A percentile compares a stretch with the other conserved stretches of the same genome.
These are phyloP conservation scores for Boeremia exigua DNA, from an alignment of 2,329 filamentous ascomycete genomes.

Conservation along the genomic window DNA sequence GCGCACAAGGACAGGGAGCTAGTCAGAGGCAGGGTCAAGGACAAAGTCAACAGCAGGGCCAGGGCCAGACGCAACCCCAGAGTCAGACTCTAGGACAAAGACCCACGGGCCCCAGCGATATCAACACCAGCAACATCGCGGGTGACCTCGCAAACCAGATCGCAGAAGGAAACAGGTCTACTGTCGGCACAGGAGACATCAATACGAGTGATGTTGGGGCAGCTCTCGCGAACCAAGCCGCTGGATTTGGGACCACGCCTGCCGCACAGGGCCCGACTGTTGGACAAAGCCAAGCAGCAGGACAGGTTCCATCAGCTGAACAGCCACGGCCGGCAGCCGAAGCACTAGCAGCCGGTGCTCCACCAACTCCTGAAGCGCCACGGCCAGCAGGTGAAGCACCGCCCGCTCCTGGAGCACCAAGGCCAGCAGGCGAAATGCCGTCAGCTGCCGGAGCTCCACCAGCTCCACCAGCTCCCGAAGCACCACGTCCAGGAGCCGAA, in stretches of 20 bases:
- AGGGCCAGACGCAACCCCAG: slow-evolving; percentile 11
- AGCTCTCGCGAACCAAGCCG: slow-evolving; percentile 27
- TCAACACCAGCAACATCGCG: slow-evolving; percentile 18
- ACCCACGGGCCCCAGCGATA: slow-evolving; percentile 14
- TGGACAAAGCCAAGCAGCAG: slow-evolving; percentile 4
- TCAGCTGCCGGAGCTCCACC: too few species aligned
- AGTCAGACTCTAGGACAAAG: slow-evolving; percentile 5
- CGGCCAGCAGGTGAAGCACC: too few species aligned
- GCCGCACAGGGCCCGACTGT: slow-evolving; percentile 12
- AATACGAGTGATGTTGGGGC: slow-evolving; percentile 18
- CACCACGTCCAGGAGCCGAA: too few species aligned
- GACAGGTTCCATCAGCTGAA: slow-evolving; percentile 1
- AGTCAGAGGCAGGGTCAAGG: slow-evolving; percentile 9
- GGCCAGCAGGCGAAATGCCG: too few species aligned
- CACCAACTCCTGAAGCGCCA: too few species aligned
- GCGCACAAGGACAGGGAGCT: slow-evolving; percentile 20
- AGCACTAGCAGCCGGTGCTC: too few species aligned
- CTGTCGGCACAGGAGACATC: slow-evolving; percentile 16
- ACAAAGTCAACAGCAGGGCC: slow-evolving; percentile 5
- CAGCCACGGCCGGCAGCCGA: too few species aligned
- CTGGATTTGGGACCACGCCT: slow-evolving; percentile 21
- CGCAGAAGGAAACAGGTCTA: slow-evolving; percentile 18
- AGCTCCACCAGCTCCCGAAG: too few species aligned
- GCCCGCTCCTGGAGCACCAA: too few species aligned
- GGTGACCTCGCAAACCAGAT: slow-evolving; percentile 29